Evolutionary conservation across 768 basidiomycete species (phyloP).

Genomic region (Amanita pallidorosea): DNA sequence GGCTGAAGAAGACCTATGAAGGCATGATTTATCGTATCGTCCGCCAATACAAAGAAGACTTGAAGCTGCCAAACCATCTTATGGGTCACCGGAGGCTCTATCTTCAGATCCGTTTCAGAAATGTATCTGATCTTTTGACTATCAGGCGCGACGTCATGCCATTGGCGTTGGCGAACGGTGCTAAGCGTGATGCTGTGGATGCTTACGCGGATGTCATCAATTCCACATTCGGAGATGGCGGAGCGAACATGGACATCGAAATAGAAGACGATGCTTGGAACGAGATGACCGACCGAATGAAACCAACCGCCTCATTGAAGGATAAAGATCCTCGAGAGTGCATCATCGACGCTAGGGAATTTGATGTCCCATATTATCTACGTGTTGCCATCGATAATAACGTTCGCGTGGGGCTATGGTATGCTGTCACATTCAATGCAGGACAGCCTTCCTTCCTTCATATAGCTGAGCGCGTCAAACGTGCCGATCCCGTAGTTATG

Average conservation of each 20-base stretch:
- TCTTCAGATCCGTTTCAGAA: constrained; percentile 83
- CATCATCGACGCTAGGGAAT: constrained; percentile 92
- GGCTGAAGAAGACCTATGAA: constrained; percentile 89
- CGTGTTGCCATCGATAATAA: constrained; percentile 99
- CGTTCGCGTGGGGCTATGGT: constrained; percentile 97
- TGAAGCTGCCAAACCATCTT: constrained; percentile 91
- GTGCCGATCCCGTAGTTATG: constrained; percentile 98
- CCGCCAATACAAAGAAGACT: constrained; percentile 84
- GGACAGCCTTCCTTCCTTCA: constrained; percentile 67
- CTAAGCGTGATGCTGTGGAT: constrained; percentile 91
- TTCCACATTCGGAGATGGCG: constrained; percentile 40
- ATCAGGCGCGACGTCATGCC: constrained; percentile 87
- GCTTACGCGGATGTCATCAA: constrained; percentile 95
- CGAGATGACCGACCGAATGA: constrained; percentile 23
- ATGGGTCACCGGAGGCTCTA: constrained; percentile 89
- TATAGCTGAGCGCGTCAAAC: constrained; percentile 82
- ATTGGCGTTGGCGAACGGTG: constrained; percentile 79
- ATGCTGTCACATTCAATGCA: constrained; percentile 71
- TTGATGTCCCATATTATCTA: constrained; percentile 94
- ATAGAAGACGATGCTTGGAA: constrained; percentile 55
- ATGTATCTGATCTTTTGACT: constrained; percentile 82
- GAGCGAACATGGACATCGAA: constrained; percentile 55
- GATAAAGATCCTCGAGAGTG: constrained; percentile 84
- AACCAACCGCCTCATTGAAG: constrained; percentile 18
- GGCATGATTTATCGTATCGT: constrained; percentile 71